Evolutionary conservation across 2,329 filamentous ascomycete genomes (phyloP), one percentile per base, ranked within the genome.

Genomic region (Immersiporthe knoxdaviesiana): DNA sequence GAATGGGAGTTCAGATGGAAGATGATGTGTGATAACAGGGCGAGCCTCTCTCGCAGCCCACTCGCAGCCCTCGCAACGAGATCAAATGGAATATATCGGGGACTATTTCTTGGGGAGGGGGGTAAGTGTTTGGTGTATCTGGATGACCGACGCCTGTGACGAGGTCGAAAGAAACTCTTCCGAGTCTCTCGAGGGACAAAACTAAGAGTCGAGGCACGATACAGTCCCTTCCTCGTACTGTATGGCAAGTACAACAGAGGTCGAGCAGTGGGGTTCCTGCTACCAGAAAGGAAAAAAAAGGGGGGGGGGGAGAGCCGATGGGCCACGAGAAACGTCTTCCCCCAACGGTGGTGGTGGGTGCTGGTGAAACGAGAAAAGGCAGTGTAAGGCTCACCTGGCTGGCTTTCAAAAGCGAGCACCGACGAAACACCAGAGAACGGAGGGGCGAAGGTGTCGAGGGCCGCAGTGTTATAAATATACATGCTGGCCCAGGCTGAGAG

Each of bases 381-480:
- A 21, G 56, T 11, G 32, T n/a, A 47, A n/a, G 44, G 56, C 56
- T 59, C 56, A 59, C 56, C 56, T 59, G 10, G 56, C 32, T 37
- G 56, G 6, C 54, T n/a, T n/a, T n/a, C n/a, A 16, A 5, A n/a
- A 6, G 50, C 2, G 50, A 54, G 50, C 24, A 12, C 24, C 14
- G 24, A 54, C 24, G 30, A 11, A 16, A 18, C 52, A 56, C 52
- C 52, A 16, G 52, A 56, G 52, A 30, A 56, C 3, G 52, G 27
- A 56, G 27, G 24, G 27, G 12, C 24, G 52, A 56, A 16, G 52
- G 6, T 30, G 52, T 56, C 24, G 52, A 59, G 56, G 21, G 21
- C 30, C 32, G 56, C 21, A 32, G 5, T 58, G 32, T 24, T 12
- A 47, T 63, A 47, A 32, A 12, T 12, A 47, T 63, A 47, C 21